A percentile compares a stretch with the other conserved stretches of the same genome.
phyloP scores from a whole-genome alignment of 495 filamentous ascomycete species.

The Lasiosphaeris hirsuta region DNA sequence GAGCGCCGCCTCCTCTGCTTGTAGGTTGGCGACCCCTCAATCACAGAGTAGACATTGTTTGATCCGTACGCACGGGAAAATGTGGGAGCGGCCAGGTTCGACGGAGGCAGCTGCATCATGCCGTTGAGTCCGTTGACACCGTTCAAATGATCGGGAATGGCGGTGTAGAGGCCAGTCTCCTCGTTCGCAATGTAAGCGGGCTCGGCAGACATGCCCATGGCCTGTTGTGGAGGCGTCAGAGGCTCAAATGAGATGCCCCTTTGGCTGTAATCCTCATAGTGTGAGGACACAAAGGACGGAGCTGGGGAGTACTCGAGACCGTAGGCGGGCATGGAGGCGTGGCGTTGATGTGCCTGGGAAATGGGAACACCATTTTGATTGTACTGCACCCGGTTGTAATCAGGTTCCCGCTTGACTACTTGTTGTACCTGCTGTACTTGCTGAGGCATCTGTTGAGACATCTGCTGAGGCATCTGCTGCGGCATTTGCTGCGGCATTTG shows the following conservation, averaged over 20 bases:
- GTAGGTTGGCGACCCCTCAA: slow-evolving; percentile 97
- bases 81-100: slow-evolving; percentile 73
- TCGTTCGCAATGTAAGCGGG: slow-evolving; percentile 97
- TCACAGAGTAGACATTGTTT: slow-evolving; percentile 87
- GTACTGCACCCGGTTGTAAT: slow-evolving; percentile 72
- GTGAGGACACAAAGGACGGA: slow-evolving; percentile 94
- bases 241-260: slow-evolving; percentile 95
- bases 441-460: no score
- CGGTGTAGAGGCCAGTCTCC: slow-evolving; percentile 91
- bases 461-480: no score
- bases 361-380: slow-evolving; percentile 88
- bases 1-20: slow-evolving; percentile 94
- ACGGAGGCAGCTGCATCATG: slow-evolving; percentile 88
- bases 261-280: slow-evolving; percentile 96
- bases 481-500: no score
- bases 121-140: slow-evolving; percentile 63
- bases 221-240: slow-evolving; percentile 89
- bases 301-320: slow-evolving; percentile 94
- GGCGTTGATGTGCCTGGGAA: slow-evolving; percentile 76
- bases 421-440: slow-evolving; percentile 26
- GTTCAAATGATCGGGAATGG: slow-evolving; percentile 74
- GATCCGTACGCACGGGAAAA: slow-evolving; percentile 70
- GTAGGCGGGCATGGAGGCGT: slow-evolving; percentile 95
- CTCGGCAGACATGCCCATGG: slow-evolving; percentile 71
- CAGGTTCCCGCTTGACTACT: slow-evolving; percentile 79